phyloP scores from a whole-genome alignment of 2,329 filamentous ascomycete genomes.

The Paracoccidioides brasiliensis region DNA sequence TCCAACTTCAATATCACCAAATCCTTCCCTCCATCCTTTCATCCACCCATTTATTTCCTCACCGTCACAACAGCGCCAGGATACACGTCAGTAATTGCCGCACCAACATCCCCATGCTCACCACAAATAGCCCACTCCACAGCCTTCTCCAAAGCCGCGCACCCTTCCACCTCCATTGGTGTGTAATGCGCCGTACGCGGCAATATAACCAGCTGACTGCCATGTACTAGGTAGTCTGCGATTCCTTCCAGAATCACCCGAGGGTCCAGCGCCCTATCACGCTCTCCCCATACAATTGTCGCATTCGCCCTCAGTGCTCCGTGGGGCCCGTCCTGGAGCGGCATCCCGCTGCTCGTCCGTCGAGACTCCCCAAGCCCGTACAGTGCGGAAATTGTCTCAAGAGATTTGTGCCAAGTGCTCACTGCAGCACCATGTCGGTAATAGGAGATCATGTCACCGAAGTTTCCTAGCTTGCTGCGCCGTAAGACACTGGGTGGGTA shows the following conservation, averaged over 20 bases:
- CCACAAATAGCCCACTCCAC: conserved; percentile 27
- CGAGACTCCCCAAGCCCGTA: conserved; percentile 28
- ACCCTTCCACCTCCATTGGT: conserved; percentile 35
- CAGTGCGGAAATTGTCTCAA: conserved; percentile 37
- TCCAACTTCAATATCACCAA: background rate
- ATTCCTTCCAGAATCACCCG: conserved; percentile 40
- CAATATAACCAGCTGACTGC: conserved; percentile 39
- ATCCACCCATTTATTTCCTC: conserved; percentile 17
- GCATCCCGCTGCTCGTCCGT: conserved; percentile 26
- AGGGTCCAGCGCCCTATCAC: conserved; percentile 39
- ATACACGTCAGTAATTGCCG: conserved; percentile 20
- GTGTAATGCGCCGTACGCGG: conserved; percentile 42
- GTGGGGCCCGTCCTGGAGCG: conserved; percentile 33
- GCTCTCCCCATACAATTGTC: conserved; percentile 42
- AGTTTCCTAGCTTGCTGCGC: conserved; percentile 31
- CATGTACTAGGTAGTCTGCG: conserved; percentile 36
- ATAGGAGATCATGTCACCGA: conserved; percentile 39
- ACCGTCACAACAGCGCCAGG: conserved; percentile 20
- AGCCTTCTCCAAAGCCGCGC: conserved; percentile 30
- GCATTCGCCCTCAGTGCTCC: conserved; percentile 39
- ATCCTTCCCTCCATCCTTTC: background rate
- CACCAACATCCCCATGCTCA: conserved; percentile 24
- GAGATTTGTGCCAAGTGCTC: conserved; percentile 38
- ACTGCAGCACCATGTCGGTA: conserved; percentile 40
- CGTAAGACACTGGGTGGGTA: conserved; percentile 32